Percentiles rank a stretch among this genome's conserved stretches.
These are phyloP conservation scores for Penicillium malachiteum DNA, from an alignment of 495 filamentous ascomycete genomes.

Conservation along the genomic window DNA sequence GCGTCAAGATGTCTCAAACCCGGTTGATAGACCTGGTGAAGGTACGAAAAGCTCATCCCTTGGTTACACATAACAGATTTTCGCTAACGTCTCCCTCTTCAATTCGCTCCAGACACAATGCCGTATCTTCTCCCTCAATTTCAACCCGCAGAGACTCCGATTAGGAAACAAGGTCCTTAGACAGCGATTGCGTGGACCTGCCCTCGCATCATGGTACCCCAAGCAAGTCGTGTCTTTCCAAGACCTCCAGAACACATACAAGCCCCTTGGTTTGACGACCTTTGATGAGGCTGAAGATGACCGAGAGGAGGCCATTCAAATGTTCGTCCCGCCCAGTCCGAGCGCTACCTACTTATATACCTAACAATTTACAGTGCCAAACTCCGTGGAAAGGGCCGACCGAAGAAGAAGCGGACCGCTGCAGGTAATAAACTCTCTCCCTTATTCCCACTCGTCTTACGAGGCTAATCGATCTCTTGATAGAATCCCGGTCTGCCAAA, in stretches of 20 bases:
- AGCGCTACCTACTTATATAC: background rate
- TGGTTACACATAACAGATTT: background rate
- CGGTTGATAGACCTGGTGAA: conserved; percentile 77
- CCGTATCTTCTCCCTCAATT: conserved; percentile 85
- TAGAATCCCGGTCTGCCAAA: conserved; percentile 42
- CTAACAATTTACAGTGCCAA: conserved; percentile 53
- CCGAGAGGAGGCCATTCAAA: conserved; percentile 71
- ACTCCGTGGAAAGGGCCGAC: conserved; percentile 79
- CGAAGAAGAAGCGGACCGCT: conserved; percentile 81
- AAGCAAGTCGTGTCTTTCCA: conserved; percentile 64
- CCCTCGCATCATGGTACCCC: conserved; percentile 84
- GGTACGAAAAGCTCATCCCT: conserved; percentile 41
- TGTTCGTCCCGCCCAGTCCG: conserved; percentile 40
- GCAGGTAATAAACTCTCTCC: conserved; percentile 51
- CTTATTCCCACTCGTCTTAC: background rate
- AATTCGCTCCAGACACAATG: conserved; percentile 66
- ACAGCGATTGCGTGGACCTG: conserved; percentile 75
- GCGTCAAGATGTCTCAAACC: conserved; percentile 62
- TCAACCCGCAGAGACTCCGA: conserved; percentile 78
- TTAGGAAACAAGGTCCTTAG: conserved; percentile 86
- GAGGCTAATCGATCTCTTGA: conserved; percentile 8
- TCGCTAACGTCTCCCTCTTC: background rate
- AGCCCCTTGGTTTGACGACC: conserved; percentile 57
- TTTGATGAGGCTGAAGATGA: conserved; percentile 76
- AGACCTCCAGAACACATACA: conserved; percentile 57